These are phyloP conservation scores for Allium cepa DNA, from an alignment of 106 monocot genomes.

Conservation along the genomic window DNA sequence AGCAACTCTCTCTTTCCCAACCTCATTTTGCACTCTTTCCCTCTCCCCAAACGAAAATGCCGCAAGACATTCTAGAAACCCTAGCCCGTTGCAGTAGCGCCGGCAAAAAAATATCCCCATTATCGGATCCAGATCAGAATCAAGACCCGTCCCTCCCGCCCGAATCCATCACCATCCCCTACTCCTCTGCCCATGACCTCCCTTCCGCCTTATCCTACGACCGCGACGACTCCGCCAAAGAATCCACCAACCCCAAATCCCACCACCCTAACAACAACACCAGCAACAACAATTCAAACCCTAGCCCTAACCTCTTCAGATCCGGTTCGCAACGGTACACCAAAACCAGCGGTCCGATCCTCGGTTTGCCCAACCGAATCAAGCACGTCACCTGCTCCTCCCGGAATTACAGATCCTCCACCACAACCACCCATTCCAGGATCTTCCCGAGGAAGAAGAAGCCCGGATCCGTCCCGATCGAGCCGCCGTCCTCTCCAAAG, in stretches of 20 bases:
- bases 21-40: not conserved
- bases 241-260: conserved; percentile 13
- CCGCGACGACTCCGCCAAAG: conserved; percentile 11
- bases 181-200: not conserved
- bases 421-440: not conserved
- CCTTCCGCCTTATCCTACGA: conserved; percentile 1
- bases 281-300: not conserved
- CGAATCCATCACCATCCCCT: conserved; percentile 9
- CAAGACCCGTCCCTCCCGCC: conserved; percentile 3
- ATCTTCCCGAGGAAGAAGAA: conserved; percentile 14
- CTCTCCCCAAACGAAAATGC: not conserved
- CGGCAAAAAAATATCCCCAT: not conserved
- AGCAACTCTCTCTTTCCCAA: not conserved
- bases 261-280: not conserved
- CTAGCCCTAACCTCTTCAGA: not conserved
- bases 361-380: conserved; percentile 12
- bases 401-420: not conserved
- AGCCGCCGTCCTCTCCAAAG: conserved; percentile 11
- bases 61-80: conserved; percentile 5
- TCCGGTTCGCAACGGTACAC: conserved; percentile 1
- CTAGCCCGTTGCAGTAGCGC: not conserved
- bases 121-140: conserved; percentile 1
- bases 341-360: conserved; percentile 8
- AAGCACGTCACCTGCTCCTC: conserved; percentile 8
- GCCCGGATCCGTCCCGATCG: not conserved